These are phyloP conservation scores for Suhomyces sp. DNA, from an alignment of 805 yeast species.

Conservation along the genomic window DNA sequence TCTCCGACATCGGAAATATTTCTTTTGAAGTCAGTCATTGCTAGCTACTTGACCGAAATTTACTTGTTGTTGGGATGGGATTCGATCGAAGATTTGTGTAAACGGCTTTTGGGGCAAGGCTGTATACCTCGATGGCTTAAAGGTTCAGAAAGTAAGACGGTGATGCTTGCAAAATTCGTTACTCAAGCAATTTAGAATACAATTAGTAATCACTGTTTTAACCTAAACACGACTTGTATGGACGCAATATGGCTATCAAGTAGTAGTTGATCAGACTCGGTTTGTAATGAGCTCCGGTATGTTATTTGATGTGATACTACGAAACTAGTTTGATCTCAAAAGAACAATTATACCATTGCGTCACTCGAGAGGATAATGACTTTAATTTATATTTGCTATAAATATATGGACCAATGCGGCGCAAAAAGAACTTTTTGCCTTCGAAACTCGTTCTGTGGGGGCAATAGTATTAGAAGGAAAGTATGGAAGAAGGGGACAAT, in stretches of 20 bases:
- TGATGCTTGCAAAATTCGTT: background rate
- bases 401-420: background rate
- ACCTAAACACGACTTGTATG: background rate
- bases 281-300: background rate
- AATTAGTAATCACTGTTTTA: background rate
- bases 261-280: background rate
- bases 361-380: background rate
- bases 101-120: too few species aligned
- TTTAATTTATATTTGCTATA: background rate
- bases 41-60: background rate
- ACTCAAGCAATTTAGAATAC: background rate
- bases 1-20: constrained; percentile 19
- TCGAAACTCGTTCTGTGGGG: background rate
- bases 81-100: background rate
- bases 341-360: background rate
- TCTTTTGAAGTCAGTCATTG: constrained; percentile 34
- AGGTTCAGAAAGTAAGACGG: background rate
- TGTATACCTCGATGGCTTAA: background rate
- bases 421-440: background rate
- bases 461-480: background rate
- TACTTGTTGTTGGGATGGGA: background rate
- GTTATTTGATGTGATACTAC: background rate
- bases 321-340: background rate
- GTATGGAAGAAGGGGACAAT: background rate
- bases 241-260: background rate